phyloP scores from a whole-genome alignment of 2,329 filamentous ascomycete genomes.

The Zarea fungicola region DNA sequence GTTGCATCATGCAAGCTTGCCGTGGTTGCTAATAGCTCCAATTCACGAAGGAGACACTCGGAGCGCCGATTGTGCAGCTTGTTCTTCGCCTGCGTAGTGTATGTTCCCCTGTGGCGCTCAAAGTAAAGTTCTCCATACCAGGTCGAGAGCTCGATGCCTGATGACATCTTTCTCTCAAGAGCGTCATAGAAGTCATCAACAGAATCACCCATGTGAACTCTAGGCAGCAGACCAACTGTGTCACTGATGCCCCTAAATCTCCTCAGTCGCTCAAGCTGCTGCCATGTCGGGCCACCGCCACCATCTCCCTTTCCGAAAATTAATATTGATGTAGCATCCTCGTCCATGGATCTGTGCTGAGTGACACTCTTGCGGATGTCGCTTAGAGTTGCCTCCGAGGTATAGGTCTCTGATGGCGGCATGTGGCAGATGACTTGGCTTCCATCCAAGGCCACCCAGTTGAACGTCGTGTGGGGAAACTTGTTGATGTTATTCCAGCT shows the following conservation, averaged over 20 bases:
- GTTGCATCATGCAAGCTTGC: slow-evolving; percentile 66
- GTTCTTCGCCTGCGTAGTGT: slow-evolving; percentile 96
- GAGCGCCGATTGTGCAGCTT: slow-evolving; percentile 87
- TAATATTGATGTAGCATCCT: slow-evolving; percentile 82
- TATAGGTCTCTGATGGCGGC: slow-evolving; percentile 94
- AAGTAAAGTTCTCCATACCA: slow-evolving; percentile 99
- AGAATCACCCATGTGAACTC: slow-evolving; percentile 80
- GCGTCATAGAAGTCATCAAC: slow-evolving; percentile 98
- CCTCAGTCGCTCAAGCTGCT: slow-evolving; percentile 90
- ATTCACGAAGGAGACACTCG: slow-evolving; percentile 78
- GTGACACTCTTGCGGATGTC: slow-evolving; percentile 85
- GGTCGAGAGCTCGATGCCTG: slow-evolving; percentile 73
- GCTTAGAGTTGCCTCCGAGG: slow-evolving; percentile 87
- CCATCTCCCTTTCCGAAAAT: slow-evolving; percentile 97
- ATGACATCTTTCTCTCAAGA: slow-evolving; percentile 77
- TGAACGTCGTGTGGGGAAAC: slow-evolving; percentile 97
- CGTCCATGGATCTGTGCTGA: slow-evolving; percentile 93
- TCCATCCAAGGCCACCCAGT: slow-evolving; percentile 94
- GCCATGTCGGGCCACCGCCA: slow-evolving; percentile 88
- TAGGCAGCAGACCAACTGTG: slow-evolving; percentile 70
- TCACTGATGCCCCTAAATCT: slow-evolving; percentile 89
- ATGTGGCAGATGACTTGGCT: slow-evolving; percentile 98
- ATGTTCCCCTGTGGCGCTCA: slow-evolving; percentile 92
- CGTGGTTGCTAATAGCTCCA: slow-evolving; percentile 83
- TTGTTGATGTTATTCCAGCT: slow-evolving; percentile 99